phyloP scores from a whole-genome alignment of 768 basidiomycete species.

The Exsudoporus frostii region DNA sequence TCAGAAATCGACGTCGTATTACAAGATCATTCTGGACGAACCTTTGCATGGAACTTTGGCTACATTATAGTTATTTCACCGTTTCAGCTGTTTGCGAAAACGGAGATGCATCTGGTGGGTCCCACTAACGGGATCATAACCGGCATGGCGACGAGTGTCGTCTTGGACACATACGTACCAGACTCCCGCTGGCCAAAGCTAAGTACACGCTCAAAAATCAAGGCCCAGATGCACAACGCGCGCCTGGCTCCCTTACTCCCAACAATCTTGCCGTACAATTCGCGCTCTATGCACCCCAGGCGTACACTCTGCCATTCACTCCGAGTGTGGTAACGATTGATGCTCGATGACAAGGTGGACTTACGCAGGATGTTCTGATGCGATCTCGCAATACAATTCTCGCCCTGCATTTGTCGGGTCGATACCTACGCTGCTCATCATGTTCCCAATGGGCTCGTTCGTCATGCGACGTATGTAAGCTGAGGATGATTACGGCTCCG shows the following conservation, averaged over 20 bases:
- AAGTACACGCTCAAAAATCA: slow-evolving; percentile 56
- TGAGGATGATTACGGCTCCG: neutral
- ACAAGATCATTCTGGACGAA: slow-evolving; percentile 75
- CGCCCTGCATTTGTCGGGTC: slow-evolving; percentile 14
- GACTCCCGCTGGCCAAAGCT: slow-evolving; percentile 51
- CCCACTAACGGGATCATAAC: slow-evolving; percentile 50
- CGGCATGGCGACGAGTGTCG: slow-evolving; percentile 46
- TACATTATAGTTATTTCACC: slow-evolving; percentile 59
- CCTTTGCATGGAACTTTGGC: slow-evolving; percentile 86
- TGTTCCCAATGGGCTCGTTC: slow-evolving; percentile 15
- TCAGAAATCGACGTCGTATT: slow-evolving; percentile 77
- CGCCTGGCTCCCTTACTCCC: slow-evolving; percentile 49
- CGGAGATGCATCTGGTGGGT: slow-evolving; percentile 62
- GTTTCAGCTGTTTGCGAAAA: slow-evolving; percentile 60
- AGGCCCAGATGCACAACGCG: slow-evolving; percentile 45
- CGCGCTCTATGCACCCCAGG: slow-evolving; percentile 53
- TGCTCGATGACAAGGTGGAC: slow-evolving; percentile 8
- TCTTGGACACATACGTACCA: slow-evolving; percentile 63
- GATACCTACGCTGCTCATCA: slow-evolving; percentile 19
- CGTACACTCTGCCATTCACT: slow-evolving; percentile 34
- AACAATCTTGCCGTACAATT: slow-evolving; percentile 53
- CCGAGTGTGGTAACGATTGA: neutral
- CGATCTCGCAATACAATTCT: slow-evolving; percentile 10
- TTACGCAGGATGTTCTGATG: slow-evolving; percentile 23
- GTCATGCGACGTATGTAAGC: slow-evolving; percentile 7